A percentile compares a stretch with the other conserved stretches of the same genome.
phyloP scores from a whole-genome alignment of 2,329 filamentous ascomycete species.

The Neospermospora avenae region DNA sequence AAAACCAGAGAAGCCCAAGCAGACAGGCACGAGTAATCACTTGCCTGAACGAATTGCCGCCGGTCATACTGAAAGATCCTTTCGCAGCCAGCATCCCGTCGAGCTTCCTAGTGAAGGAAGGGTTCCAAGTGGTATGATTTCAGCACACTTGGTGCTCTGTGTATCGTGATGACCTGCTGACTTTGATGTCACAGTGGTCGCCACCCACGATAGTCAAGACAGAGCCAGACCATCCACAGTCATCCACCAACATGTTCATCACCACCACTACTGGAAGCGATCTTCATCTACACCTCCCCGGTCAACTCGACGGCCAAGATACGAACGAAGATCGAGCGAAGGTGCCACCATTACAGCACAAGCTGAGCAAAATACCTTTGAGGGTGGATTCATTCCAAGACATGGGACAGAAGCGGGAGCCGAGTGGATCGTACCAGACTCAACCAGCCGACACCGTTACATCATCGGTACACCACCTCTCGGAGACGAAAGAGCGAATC shows the following conservation, averaged over 20 bases:
- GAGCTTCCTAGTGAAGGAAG: slow-evolving; percentile 7
- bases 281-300: slow-evolving; percentile 13
- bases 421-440: slow-evolving; percentile 17
- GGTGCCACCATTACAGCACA: slow-evolving; percentile 12
- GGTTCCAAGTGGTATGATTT: not conserved
- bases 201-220: slow-evolving; percentile 17
- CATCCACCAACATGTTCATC: slow-evolving; percentile 55
- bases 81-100: slow-evolving; percentile 17
- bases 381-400: slow-evolving; percentile 13
- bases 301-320: slow-evolving; percentile 17
- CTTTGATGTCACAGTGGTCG: slow-evolving; percentile 10
- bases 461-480: slow-evolving; percentile 27
- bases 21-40: slow-evolving; percentile 17
- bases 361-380: slow-evolving; percentile 12
- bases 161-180: not conserved
- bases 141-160: not conserved
- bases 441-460: slow-evolving; percentile 25
- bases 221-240: slow-evolving; percentile 10
- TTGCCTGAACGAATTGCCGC: slow-evolving; percentile 25
- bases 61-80: slow-evolving; percentile 24
- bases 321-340: slow-evolving; percentile 9
- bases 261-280: slow-evolving; percentile 58
- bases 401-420: slow-evolving; percentile 14
- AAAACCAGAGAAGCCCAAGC: slow-evolving; percentile 23
- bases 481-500: slow-evolving; percentile 16